Base-by-base conservation (phyloP, 169 alveolate species). In the Plasmodium gaboni region DNA sequence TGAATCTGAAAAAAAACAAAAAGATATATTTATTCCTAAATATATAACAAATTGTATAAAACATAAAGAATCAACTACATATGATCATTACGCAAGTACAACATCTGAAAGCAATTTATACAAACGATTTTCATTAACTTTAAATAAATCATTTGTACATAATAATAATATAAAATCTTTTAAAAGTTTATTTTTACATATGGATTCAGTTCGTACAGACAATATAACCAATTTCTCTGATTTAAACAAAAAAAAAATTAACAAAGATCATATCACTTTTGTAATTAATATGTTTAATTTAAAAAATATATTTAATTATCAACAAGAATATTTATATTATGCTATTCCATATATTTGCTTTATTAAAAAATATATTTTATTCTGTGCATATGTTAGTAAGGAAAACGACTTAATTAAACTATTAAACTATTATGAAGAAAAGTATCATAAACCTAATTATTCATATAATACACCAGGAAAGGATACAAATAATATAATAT, bases 221-320 rank as follows among this genome's bases (percentile, higher is more conserved):
- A 65, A 32, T 7, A 53, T 83, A 60, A 38, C 15, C 24, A 48
- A 83, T 68, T 83, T 68, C 59, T 26, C 57, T 53, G 91, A 83
- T 15, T 63, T 83, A 15, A 55, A n/a, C 19, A 64, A 76, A 64
- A 83, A 83, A 57, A 68, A 68, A 42, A 38, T 83, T 55, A 83
- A 53, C 59, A 63, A 68, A 53, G 44, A 83, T n/a, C 83, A 83
- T 17, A 68, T 83, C 15, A 53, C 53, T 53, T 53, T 53, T 19
- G 72, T 83, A 42, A 22, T 83, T 10, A 59, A 53, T 32, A 68
- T 9, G 59, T 17, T 83, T 17, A 28, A 83, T 63, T 46, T 83
- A 61, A 83, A 83, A 32, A 32, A 19, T 17, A 68, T 83, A 55
- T 83, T 83, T 63, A 83, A 46, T 44, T 68, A 83, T 24, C 91